Base-by-base conservation (phyloP, 2,329 filamentous ascomycete species). In the Colletotrichum tamarilloi region DNA sequence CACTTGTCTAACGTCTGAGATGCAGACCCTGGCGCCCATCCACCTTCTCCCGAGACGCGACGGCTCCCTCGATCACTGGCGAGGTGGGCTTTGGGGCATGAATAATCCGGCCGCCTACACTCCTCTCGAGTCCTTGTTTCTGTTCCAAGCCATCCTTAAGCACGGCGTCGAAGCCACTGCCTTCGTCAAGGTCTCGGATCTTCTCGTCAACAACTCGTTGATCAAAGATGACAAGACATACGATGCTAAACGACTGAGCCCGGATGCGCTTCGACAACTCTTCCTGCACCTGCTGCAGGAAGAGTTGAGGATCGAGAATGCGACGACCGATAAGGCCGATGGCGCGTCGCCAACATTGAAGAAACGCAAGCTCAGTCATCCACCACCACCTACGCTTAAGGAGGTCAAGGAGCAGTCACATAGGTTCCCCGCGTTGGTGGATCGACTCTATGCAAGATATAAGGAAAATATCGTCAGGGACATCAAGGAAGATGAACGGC, bases 121-220 rank as follows among this genome's bases (percentile, higher is more conserved):
- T 80, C 90, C 92, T 77, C 93, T 97, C 86, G 95, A 97, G 88
- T 93, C 92, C 80, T 89, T 97, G 75, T 90, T 97, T 77, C 89
- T 97, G 79, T 96, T 97, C 85, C 94, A 96, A 84, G 92, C 92
- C 74, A 88, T 97, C 76, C 88, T 91, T 77, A 86, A 87, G 77
- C 88, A 93, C 82, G 93, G 93, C 80, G 86, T 91, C 76, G 89
- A 91, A 76, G 85, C 90, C 65, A 82, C 87, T 74, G 91, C 89
- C 80, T 97, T 97, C 84, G 85, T 85, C 78, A 88, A 87, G 77
- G 94, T 97, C 75, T 95, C 95, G 72, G 89, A 93, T 76, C 85
- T 92, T 73, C 89, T 98, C 75, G 92, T 89, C 82, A 91, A 88
- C 79, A 95, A 97, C 81, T 86, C 89, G 22, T 87, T 95, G 75